These are phyloP conservation scores for Microdochium paspali DNA, from an alignment of 2,329 filamentous ascomycete species.

Conservation along the genomic window DNA sequence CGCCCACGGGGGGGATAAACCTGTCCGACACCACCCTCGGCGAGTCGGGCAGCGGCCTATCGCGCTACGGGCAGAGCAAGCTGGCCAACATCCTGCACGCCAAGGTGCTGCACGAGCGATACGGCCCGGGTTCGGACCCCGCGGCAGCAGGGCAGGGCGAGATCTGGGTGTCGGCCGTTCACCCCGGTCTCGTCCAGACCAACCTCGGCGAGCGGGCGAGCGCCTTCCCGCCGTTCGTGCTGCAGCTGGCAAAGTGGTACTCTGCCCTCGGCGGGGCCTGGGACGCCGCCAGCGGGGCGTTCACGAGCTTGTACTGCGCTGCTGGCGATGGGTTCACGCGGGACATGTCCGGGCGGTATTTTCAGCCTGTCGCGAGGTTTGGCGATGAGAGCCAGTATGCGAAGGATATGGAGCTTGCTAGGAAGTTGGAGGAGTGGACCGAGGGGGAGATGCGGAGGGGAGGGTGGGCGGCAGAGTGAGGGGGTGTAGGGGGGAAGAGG, in stretches of 20 bases:
- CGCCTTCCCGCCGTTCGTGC: slow-evolving; percentile 3
- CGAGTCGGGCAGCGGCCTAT: slow-evolving; percentile 6
- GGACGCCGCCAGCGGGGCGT: slow-evolving; percentile 23
- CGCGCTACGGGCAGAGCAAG: slow-evolving; percentile 34
- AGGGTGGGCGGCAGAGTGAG: slow-evolving; percentile 17
- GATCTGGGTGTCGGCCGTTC: slow-evolving; percentile 26
- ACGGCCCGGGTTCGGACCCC: slow-evolving; percentile 19
- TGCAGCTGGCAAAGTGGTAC: slow-evolving; percentile 4
- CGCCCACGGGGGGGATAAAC: slow-evolving; percentile 15
- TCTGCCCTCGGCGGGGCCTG: slow-evolving; percentile 10
- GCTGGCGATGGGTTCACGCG: slow-evolving; percentile 24
- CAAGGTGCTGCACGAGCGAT: slow-evolving; percentile 21
- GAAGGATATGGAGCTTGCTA: slow-evolving; percentile 21
- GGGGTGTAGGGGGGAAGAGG: too few relatives aligned
- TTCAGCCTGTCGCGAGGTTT: slow-evolving; percentile 17
- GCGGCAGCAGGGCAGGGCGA: slow-evolving; percentile 19
- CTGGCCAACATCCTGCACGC: slow-evolving; percentile 33
- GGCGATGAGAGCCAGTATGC: slow-evolving; percentile 21
- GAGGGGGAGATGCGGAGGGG: slow-evolving; percentile 18
- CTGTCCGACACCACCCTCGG: slow-evolving; percentile 11
- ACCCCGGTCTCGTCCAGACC: slow-evolving; percentile 28
- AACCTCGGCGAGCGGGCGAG: slow-evolving; percentile 11
- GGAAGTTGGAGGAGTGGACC: slow-evolving; percentile 23
- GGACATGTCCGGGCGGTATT: slow-evolving; percentile 25
- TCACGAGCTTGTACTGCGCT: slow-evolving; percentile 23